phyloP scores from a whole-genome alignment of 2,329 filamentous ascomycete species.

The Calonectria leucothoes region DNA sequence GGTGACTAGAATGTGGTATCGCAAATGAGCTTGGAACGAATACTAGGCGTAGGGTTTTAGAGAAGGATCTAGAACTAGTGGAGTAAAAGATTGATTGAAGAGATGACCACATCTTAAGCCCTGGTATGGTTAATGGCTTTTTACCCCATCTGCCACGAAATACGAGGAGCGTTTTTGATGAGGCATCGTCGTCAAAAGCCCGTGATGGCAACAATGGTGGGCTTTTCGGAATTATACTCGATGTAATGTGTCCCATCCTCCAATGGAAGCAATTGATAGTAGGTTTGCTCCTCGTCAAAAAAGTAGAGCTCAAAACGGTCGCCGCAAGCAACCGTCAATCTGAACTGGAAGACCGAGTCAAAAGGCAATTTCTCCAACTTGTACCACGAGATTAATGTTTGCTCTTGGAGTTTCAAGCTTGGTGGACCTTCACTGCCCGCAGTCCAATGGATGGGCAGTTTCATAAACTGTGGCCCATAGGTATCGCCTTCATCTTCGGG shows the following conservation, averaged over 20 bases:
- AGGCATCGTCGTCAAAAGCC: not conserved
- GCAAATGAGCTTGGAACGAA: conserved; percentile 49
- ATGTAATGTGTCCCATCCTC: not conserved
- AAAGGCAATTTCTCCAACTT: not conserved
- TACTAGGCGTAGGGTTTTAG: not conserved
- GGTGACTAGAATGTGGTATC: conserved; percentile 61
- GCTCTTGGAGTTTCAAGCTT: not conserved
- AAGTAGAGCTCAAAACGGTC: not conserved
- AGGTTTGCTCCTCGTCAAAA: not conserved
- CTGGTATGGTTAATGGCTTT: not conserved
- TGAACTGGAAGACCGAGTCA: not conserved
- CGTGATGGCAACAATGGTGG: not conserved
- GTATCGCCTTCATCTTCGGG: not conserved
- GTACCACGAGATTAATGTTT: not conserved
- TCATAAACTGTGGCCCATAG: not conserved
- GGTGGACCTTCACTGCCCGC: not conserved
- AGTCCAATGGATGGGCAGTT: not conserved
- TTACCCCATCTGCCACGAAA: not conserved
- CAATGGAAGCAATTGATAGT: not conserved
- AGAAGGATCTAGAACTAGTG: not conserved
- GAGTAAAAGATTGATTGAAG: not conserved
- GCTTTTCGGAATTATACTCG: not conserved
- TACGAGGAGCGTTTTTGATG: not conserved
- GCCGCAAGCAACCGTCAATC: not conserved
- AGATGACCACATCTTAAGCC: not conserved